These are phyloP conservation scores for Colletotrichum sp. DNA, from an alignment of 2,329 filamentous ascomycete species.

Conservation along the genomic window DNA sequence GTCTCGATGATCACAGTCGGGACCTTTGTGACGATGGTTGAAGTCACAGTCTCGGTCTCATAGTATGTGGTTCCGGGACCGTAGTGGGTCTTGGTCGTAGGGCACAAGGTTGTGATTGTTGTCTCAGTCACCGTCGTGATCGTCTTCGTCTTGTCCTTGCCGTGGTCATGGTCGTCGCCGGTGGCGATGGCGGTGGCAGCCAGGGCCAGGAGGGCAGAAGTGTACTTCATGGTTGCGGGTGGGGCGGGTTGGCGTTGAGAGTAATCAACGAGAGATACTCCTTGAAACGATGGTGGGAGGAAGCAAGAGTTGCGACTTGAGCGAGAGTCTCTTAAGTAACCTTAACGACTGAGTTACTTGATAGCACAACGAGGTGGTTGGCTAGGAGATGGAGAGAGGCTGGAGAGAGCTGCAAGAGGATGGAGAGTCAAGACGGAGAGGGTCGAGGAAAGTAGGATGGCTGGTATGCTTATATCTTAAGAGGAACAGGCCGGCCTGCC, in stretches of 20 bases:
- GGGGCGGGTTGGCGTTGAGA: background rate
- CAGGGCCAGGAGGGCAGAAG: conserved; percentile 13
- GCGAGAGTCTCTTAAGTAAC: conserved; percentile 23
- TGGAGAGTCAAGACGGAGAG: background rate
- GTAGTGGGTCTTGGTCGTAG: conserved; percentile 21
- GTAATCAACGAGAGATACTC: conserved; percentile 3
- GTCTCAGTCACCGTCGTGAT: background rate
- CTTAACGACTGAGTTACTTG: conserved; percentile 24
- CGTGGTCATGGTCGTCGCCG: conserved; percentile 6
- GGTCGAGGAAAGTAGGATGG: conserved; percentile 7
- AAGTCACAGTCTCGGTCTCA: conserved; percentile 30
- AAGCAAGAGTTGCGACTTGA: conserved; percentile 4
- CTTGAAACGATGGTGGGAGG: conserved; percentile 1
- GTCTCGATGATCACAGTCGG: conserved; percentile 38
- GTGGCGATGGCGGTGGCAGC: conserved; percentile 12
- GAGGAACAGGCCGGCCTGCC: background rate
- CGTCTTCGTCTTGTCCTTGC: conserved; percentile 15
- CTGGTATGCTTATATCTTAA: conserved; percentile 21
- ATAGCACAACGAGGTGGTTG: conserved; percentile 10
- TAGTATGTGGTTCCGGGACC: conserved; percentile 23
- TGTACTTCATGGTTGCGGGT: conserved; percentile 14
- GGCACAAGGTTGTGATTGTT: conserved; percentile 8
- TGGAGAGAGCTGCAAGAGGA: conserved; percentile 11
- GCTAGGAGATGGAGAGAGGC: conserved; percentile 9
- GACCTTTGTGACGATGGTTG: conserved; percentile 33